These are phyloP conservation scores for Colletotrichum sp. DNA, from an alignment of 2,329 filamentous ascomycete genomes.

Conservation along the genomic window DNA sequence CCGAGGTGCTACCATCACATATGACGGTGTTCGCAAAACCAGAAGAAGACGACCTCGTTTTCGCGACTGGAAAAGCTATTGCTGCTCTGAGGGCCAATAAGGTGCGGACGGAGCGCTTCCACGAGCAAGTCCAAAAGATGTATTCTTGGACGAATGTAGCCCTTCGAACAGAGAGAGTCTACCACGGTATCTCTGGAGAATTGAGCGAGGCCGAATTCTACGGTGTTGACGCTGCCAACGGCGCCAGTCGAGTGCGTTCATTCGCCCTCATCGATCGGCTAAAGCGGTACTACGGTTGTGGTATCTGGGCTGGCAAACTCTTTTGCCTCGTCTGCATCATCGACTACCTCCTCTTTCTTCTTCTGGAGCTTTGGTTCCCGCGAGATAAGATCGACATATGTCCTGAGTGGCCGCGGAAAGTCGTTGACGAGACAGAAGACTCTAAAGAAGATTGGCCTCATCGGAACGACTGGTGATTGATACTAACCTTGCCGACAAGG, in stretches of 20 bases:
- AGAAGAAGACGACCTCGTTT: conserved; percentile 93
- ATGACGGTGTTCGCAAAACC: conserved; percentile 99
- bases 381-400: conserved; percentile 87
- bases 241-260: conserved; percentile 77
- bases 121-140: conserved; percentile 97
- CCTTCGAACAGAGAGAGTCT: conserved; percentile 90
- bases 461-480: neutral
- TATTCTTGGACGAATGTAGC: conserved; percentile 99
- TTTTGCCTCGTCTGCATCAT: conserved; percentile 95
- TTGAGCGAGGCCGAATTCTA: conserved; percentile 89
- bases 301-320: conserved; percentile 97
- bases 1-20: conserved; percentile 91
- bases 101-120: conserved; percentile 90
- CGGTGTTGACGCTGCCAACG: conserved; percentile 74
- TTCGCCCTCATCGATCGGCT: conserved; percentile 93
- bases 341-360: conserved; percentile 89
- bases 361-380: conserved; percentile 87
- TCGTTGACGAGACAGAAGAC: conserved; percentile 30
- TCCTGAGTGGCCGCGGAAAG: conserved; percentile 89
- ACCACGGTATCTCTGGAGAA: conserved; percentile 89
- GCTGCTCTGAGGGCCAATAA: conserved; percentile 83
- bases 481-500: neutral
- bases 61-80: conserved; percentile 89
- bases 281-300: conserved; percentile 97
- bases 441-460: conserved; percentile 11